Evolutionary conservation across 176 grass and related monocot species (phyloP).

Genomic region (Saccharum officinarum): DNA sequence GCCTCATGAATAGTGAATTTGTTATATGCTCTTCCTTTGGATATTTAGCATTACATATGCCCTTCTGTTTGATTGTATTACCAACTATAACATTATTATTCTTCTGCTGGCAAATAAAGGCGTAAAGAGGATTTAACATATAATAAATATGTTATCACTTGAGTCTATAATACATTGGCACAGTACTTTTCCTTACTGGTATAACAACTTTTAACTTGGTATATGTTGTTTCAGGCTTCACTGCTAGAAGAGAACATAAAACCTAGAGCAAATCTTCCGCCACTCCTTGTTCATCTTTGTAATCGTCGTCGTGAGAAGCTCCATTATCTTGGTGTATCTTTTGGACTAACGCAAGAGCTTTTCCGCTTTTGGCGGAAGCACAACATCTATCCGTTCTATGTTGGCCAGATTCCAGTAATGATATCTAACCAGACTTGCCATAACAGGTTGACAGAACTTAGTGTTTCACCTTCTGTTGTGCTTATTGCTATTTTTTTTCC

Average conservation of each 20-base stretch:
- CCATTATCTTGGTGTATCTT: slow-evolving; percentile 90
- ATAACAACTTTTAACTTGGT: slow-evolving; percentile 11
- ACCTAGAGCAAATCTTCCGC: slow-evolving; percentile 77
- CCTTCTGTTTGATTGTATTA: background rate
- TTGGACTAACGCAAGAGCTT: slow-evolving; percentile 85
- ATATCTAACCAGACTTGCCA: slow-evolving; percentile 32
- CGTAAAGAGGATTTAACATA: background rate
- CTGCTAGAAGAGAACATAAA: slow-evolving; percentile 88
- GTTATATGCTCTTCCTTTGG: background rate
- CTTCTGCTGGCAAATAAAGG: background rate
- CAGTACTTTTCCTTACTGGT: background rate
- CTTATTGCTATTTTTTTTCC: slow-evolving; percentile 31
- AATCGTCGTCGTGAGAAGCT: slow-evolving; percentile 76
- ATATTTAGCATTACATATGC: background rate
- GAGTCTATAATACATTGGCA: background rate
- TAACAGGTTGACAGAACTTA: slow-evolving; percentile 10
- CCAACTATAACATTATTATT: background rate
- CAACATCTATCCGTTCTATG: slow-evolving; percentile 84
- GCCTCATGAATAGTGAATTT: background rate
- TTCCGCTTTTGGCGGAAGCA: slow-evolving; percentile 96
- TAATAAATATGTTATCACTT: background rate
- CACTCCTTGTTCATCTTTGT: slow-evolving; percentile 74
- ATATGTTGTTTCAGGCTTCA: slow-evolving; percentile 63
- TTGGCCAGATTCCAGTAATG: slow-evolving; percentile 87
- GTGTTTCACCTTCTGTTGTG: slow-evolving; percentile 21